A percentile compares a stretch with the other conserved stretches of the same genome.
phyloP scores from a whole-genome alignment of 306 rosid species.

The Phaseolus lunatus region DNA sequence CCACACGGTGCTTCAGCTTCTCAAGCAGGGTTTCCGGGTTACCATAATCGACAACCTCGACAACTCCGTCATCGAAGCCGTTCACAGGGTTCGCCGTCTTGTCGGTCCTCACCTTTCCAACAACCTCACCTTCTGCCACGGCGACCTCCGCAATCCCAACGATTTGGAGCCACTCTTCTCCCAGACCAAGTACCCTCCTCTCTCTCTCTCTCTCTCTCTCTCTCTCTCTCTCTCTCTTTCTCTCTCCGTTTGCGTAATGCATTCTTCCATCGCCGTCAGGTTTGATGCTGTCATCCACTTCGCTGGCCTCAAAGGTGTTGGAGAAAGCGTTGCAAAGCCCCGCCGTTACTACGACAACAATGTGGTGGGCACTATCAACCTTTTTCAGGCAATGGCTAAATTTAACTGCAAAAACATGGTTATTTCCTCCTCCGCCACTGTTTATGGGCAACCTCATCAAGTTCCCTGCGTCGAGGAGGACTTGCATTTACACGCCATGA shows the following conservation, averaged over 20 bases:
- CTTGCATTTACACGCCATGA: constrained; percentile 62
- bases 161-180: constrained; percentile 73
- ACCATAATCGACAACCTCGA: constrained; percentile 69
- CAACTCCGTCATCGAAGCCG: constrained; percentile 67
- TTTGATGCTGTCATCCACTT: constrained; percentile 90
- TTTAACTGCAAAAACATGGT: constrained; percentile 77
- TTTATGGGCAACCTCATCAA: constrained; percentile 74
- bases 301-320: constrained; percentile 85
- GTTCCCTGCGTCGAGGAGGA: constrained; percentile 75
- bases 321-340: constrained; percentile 76
- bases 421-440: constrained; percentile 80
- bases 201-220: too few species aligned
- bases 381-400: constrained; percentile 70
- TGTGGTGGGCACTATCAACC: constrained; percentile 69
- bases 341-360: constrained; percentile 68
- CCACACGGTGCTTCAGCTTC: constrained; percentile 83
- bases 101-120: constrained; percentile 65
- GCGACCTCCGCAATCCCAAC: constrained; percentile 64
- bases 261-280: constrained; percentile 36
- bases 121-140: constrained; percentile 68
- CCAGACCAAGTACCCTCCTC: constrained; percentile 5
- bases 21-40: constrained; percentile 65
- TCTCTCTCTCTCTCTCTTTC: too few species aligned
- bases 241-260: neutral
- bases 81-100: constrained; percentile 64